These are phyloP conservation scores for Boechera retrofracta DNA, from an alignment of 345 rosid genomes.

Conservation along the genomic window DNA sequence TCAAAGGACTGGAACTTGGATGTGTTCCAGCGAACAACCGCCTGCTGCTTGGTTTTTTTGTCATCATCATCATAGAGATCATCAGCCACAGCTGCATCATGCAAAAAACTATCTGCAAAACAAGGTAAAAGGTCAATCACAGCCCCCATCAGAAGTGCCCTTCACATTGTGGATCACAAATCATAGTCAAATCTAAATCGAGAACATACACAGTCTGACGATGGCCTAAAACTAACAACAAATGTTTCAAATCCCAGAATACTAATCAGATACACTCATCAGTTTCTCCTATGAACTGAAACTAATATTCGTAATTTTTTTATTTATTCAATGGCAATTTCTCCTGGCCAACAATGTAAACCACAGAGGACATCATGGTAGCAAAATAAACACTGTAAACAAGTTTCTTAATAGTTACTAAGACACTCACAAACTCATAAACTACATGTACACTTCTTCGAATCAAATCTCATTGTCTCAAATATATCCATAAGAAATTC, in stretches of 20 bases:
- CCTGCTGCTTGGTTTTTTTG: slow-evolving; percentile 41
- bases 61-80: background rate
- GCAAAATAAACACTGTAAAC: background rate
- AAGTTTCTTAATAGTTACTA: background rate
- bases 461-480: background rate
- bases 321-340: no score
- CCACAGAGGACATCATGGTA: background rate
- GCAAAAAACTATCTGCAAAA: slow-evolving; percentile 49
- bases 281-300: no score
- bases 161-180: background rate
- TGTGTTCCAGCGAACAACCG: slow-evolving; percentile 68
- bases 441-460: background rate
- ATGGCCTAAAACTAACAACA: background rate
- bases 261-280: no score
- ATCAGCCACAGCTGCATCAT: slow-evolving; percentile 21
- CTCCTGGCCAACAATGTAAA: background rate
- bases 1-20: slow-evolving; percentile 33
- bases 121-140: background rate
- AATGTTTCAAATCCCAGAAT: no score
- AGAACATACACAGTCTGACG: background rate
- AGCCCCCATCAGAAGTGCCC: background rate
- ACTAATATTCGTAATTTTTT: no score
- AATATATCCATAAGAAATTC: no score
- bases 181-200: background rate
- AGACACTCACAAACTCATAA: background rate